phyloP scores from a whole-genome alignment of 108 stramenopile species.

The Halocafeteria seosinensis region DNA sequence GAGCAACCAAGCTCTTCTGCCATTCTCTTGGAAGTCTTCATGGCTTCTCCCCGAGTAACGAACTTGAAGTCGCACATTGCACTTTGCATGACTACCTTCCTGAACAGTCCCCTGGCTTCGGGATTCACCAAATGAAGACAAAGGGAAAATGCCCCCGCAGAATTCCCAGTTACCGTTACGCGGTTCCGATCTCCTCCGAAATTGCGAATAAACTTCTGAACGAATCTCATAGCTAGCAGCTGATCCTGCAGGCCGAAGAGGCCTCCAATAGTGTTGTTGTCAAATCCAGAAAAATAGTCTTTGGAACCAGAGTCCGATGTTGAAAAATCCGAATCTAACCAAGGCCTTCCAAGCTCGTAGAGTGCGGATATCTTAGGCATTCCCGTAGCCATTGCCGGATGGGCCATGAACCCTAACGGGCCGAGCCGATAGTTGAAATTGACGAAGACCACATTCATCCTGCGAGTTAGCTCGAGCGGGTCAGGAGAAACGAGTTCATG shows the following conservation, averaged over 20 bases:
- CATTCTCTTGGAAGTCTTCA: background rate
- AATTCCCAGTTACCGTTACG: constrained; percentile 60
- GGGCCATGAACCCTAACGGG: constrained; percentile 48
- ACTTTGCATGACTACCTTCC: background rate
- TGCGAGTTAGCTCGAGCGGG: background rate
- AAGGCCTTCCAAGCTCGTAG: too few relatives aligned
- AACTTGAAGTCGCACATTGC: background rate
- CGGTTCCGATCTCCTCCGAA: constrained; percentile 65
- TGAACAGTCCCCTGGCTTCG: background rate
- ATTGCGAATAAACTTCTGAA: constrained; percentile 44
- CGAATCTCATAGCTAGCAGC: constrained; percentile 53
- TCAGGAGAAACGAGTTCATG: background rate
- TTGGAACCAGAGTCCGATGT: too few relatives aligned
- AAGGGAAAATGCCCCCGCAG: constrained; percentile 38
- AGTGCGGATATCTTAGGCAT: too few relatives aligned
- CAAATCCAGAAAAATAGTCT: too few relatives aligned
- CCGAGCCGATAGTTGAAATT: constrained; percentile 51
- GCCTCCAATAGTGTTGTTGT: constrained; percentile 33
- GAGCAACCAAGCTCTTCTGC: background rate
- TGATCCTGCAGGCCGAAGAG: constrained; percentile 52
- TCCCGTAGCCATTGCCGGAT: constrained; percentile 4
- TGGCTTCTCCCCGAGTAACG: background rate
- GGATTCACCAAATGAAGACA: background rate
- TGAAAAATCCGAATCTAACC: too few relatives aligned
- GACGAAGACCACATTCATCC: constrained; percentile 37